Evolutionary conservation across 305 asterid species (phyloP), one percentile per base, ranked within the genome.

Genomic region (Fraxinus velutina): DNA sequence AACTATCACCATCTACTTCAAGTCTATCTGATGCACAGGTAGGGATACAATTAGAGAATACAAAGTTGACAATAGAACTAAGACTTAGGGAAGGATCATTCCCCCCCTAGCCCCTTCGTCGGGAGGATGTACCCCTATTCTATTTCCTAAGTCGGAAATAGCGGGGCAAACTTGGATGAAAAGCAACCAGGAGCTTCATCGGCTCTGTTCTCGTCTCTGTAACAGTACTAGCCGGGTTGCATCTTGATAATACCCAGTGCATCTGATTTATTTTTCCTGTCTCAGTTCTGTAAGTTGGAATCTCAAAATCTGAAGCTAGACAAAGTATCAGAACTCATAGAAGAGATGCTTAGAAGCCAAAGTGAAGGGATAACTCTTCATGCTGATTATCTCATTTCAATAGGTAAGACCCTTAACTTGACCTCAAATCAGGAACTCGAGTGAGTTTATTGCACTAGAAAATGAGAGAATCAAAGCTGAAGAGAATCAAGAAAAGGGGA

Each of bases 391-490:
- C 88, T 94, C 44, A 39, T 44, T 74, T 78, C 86, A 71, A 89
- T 91, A 5, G 81, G 87, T 8, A 90, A 88, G 83, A 89, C 92
- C 80, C 85, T 94, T 64, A 81, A 84, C 78, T 87, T 96, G 87
- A 81, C 88, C 78, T 89, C 98, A 73, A 90, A 82, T 77, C 88
- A 88, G 62, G 97, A 88, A 78, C 81, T 94, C 79, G 85, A 91
- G 80, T 30, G 99, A 93, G 90, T 85, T 78, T 79, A 91, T 96
- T 82, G 91, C 94, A 71, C 83, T 94, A 24, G 97, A 92, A 85
- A 92, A 92, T 89, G 98, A 91, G 91, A 90, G 83, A 83, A 88
- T 89, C 76, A 91, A 87, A 82, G 92, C 89, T 8, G 87, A 89
- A 84, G 89, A 87, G 77, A 79, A 78, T 57, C 82, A 82, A 79